Conservation (phyloP, 129 eudicot genomes). For the Apium graveolens region DNA sequence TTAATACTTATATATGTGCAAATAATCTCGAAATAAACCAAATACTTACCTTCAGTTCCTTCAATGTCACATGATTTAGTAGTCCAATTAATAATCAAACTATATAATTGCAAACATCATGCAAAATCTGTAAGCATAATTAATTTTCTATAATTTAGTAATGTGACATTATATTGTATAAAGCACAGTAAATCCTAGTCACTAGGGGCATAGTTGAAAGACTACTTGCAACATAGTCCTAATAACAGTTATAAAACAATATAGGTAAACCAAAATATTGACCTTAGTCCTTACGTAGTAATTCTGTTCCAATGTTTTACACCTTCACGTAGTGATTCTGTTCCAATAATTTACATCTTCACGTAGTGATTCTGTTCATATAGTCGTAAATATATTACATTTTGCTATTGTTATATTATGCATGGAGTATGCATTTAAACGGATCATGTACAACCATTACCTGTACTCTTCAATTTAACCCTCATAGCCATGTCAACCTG, state of each 20-base stretch:
- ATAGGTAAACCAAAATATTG: not conserved
- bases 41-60: not conserved
- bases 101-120: not conserved
- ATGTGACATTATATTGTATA: not conserved
- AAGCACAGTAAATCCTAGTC: not conserved
- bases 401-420: not conserved
- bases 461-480: too few species aligned
- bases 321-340: not conserved
- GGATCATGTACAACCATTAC: not conserved
- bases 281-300: not conserved
- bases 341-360: too few species aligned
- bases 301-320: not conserved
- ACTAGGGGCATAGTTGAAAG: not conserved
- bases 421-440: not conserved
- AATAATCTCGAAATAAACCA: not conserved
- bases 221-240: not conserved
- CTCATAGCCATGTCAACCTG: too few species aligned
- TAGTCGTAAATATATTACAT: not conserved
- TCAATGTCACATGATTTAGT: not conserved
- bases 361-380: too few species aligned
- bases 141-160: not conserved
- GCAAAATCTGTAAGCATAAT: not conserved
- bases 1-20: not conserved
- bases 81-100: not conserved
- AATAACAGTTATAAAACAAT: not conserved